phyloP scores from a whole-genome alignment of 257 asterid species.

The Lithospermum erythrorhizon region DNA sequence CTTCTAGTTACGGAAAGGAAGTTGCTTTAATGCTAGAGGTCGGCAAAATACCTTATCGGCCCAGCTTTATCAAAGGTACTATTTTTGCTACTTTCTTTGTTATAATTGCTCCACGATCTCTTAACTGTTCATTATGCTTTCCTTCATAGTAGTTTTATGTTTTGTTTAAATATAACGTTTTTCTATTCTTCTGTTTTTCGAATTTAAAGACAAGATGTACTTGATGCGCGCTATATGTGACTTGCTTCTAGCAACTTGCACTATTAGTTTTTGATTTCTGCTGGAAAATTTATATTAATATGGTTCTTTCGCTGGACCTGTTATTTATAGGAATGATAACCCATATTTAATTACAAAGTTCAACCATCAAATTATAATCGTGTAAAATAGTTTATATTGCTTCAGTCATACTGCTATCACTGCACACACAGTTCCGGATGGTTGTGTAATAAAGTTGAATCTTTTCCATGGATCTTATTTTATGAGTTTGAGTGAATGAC shows the following conservation, averaged over 20 bases:
- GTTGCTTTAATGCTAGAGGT: conserved; percentile 90
- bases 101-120: background rate
- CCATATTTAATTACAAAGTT: too few relatives aligned
- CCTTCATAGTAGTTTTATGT: conserved; percentile 1
- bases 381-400: too few relatives aligned
- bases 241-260: too few relatives aligned
- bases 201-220: too few relatives aligned
- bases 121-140: background rate
- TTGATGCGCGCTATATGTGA: too few relatives aligned
- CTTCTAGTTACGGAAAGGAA: conserved; percentile 76
- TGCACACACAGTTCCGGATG: background rate
- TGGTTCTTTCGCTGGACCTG: too few relatives aligned
- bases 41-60: conserved; percentile 87
- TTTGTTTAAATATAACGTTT: background rate
- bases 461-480: background rate
- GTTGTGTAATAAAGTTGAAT: background rate
- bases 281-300: too few relatives aligned
- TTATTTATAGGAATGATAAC: too few relatives aligned
- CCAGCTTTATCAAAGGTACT: conserved; percentile 63
- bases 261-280: too few relatives aligned
- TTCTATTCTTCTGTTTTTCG: background rate
- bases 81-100: conserved; percentile 3
- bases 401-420: too few relatives aligned
- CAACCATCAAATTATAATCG: too few relatives aligned
- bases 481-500: background rate